Evolutionary conservation across 805 yeast species (phyloP), one percentile per base, ranked within the genome.

Genomic region (Nakazawaea siamensis): DNA sequence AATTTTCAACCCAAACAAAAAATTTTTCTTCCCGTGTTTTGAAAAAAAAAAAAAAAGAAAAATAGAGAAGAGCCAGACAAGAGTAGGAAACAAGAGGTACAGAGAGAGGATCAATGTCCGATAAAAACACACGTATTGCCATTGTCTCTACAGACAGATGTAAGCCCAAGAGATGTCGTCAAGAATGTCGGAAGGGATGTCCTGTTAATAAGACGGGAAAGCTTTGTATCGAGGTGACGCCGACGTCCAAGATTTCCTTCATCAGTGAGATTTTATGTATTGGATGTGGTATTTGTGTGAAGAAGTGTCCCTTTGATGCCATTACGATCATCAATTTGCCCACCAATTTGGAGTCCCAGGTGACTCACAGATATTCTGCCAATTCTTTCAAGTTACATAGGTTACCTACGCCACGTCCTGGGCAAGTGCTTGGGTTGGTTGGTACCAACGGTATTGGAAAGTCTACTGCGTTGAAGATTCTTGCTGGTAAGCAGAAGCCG

Each of bases 401-500:
- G 61, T 70, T 92, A 52, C 98, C 98, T 18, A 88, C 95, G 38
- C 98, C 98, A 44, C 83, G 98, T 64, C 97, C 98, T 2, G 97
- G 97, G 42, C 98, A 92, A 65, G 98, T 92, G 20, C 70, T 92
- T 45, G 98, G 98, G 48, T 73, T 92, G 47, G 98, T 92, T 34
- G 98, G 98, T 52, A 85, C 97, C 42, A 92, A 92, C 68, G 98
- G 98, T 87, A 92, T 92, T 54, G 98, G 98, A 52, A 92, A 92
- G 58, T 83, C 95, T 10, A 92, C 98, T 14, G 98, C 98, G 7
- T 72, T 92, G 56, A 92, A 92, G 65, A 88, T 92, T 53, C 73
- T 92, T 48, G 94, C 97, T 13, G 98, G 97, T 54, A 92, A 90
- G 62, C 94, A 88, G 60, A 92, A 87, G 62, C 98, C 98, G 48